phyloP scores from a whole-genome alignment of 2,329 filamentous ascomycete species.

The Aspergillus novoparasiticus region DNA sequence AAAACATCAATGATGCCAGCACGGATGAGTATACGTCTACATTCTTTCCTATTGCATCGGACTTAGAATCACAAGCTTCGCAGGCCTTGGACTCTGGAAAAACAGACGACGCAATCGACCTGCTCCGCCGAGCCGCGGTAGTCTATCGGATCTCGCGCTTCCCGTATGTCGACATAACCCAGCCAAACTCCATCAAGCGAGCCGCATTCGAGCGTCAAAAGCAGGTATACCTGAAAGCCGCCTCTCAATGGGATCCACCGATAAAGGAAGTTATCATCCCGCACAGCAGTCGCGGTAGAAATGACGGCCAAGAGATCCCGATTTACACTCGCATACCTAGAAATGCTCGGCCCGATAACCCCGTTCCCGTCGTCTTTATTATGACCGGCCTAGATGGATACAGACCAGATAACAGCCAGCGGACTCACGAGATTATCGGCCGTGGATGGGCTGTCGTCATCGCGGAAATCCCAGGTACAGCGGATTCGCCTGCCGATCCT shows the following conservation, averaged over 20 bases:
- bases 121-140: conserved; percentile 71
- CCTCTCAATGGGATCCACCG: conserved; percentile 56
- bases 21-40: conserved; percentile 65
- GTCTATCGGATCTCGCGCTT: conserved; percentile 76
- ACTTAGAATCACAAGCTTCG: conserved; percentile 57
- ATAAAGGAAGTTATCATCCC: conserved; percentile 65
- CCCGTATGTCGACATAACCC: conserved; percentile 48
- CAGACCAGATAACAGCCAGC: conserved; percentile 54
- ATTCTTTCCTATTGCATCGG: conserved; percentile 64
- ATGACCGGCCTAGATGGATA: conserved; percentile 64
- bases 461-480: conserved; percentile 67
- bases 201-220: conserved; percentile 69
- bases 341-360: conserved; percentile 43
- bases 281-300: conserved; percentile 53
- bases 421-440: conserved; percentile 62
- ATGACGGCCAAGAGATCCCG: conserved; percentile 61
- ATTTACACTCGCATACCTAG: conserved; percentile 66
- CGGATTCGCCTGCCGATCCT: conserved; percentile 66
- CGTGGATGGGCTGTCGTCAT: conserved; percentile 67
- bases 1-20: conserved; percentile 66
- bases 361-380: conserved; percentile 56
- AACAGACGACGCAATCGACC: conserved; percentile 57
- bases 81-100: conserved; percentile 54
- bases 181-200: conserved; percentile 52
- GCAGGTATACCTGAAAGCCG: conserved; percentile 62